A percentile compares a stretch with the other conserved stretches of the same genome.
Evolutionary conservation across 2,329 filamentous ascomycete species (phyloP).

Genomic region (Aspergillus clavatus): DNA sequence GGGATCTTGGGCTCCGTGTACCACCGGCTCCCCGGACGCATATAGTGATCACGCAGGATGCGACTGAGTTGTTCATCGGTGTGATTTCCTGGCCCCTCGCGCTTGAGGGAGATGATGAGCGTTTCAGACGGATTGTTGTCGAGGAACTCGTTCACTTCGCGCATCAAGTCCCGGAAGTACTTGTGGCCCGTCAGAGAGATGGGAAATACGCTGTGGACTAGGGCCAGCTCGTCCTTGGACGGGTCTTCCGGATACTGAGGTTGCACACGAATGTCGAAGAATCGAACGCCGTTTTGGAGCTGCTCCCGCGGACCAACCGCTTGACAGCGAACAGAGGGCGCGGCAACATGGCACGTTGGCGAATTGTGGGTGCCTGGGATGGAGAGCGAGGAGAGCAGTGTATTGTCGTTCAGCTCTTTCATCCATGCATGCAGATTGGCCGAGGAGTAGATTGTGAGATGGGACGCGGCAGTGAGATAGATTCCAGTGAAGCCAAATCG

Average conservation of each 20-base stretch:
- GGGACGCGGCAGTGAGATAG: conserved; percentile 54
- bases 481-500: conserved; percentile 60
- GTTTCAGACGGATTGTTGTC: conserved; percentile 73
- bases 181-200: conserved; percentile 77
- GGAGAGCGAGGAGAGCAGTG: conserved; percentile 72
- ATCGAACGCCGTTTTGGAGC: conserved; percentile 84
- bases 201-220: conserved; percentile 89
- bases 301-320: conserved; percentile 71
- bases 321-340: conserved; percentile 92
- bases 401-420: conserved; percentile 65
- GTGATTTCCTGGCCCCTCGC: conserved; percentile 76
- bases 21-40: conserved; percentile 58
- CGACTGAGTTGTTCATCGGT: conserved; percentile 73
- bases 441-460: conserved; percentile 64
- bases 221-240: conserved; percentile 62
- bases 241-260: conserved; percentile 54
- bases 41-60: conserved; percentile 70
- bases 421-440: conserved; percentile 74
- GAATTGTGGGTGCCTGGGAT: conserved; percentile 97
- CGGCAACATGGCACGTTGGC: conserved; percentile 74
- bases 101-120: conserved; percentile 81
- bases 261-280: conserved; percentile 85
- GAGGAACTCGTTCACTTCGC: conserved; percentile 69
- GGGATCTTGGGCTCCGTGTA: conserved; percentile 74
- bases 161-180: conserved; percentile 69